Conservation (phyloP, 345 rosid genomes). For the Eucalyptus victrix region DNA sequence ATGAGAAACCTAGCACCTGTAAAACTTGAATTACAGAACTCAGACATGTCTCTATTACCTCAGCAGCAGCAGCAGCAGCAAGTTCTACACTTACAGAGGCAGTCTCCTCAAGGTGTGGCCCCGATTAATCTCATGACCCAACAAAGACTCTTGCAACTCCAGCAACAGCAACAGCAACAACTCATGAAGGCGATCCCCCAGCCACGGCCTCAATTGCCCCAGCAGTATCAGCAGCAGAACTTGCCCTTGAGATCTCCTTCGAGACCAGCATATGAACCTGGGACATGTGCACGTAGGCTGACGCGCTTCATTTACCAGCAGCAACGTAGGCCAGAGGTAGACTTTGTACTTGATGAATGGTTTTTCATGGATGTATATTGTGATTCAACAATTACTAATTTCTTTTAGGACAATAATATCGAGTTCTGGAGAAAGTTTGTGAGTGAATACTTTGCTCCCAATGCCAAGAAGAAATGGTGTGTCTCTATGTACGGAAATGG, state of each 20-base stretch:
- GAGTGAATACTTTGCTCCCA: slow-evolving; percentile 80
- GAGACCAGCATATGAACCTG: slow-evolving; percentile 80
- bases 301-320: slow-evolving; percentile 89
- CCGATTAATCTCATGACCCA: slow-evolving; percentile 67
- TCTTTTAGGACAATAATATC: slow-evolving; percentile 81
- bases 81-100: slow-evolving; percentile 74
- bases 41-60: slow-evolving; percentile 64
- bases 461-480: slow-evolving; percentile 97
- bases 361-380: neutral
- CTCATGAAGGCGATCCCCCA: slow-evolving; percentile 81
- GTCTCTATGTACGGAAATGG: slow-evolving; percentile 99
- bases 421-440: slow-evolving; percentile 99
- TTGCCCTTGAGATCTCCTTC: slow-evolving; percentile 58
- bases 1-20: slow-evolving; percentile 58
- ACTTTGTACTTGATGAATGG: slow-evolving; percentile 7
- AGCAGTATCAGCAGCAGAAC: slow-evolving; percentile 78
- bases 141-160: slow-evolving; percentile 68
- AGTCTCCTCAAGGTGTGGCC: slow-evolving; percentile 59
- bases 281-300: slow-evolving; percentile 90
- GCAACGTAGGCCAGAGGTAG: slow-evolving; percentile 92
- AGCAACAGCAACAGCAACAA: slow-evolving; percentile 39
- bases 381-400: neutral
- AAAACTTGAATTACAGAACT: slow-evolving; percentile 72
- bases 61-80: slow-evolving; percentile 90
- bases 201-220: slow-evolving; percentile 67